Percentiles rank a stretch among this genome's conserved stretches.
Evolutionary conservation across 2,329 filamentous ascomycete genomes (phyloP).

Genomic region (Thelonectria discophora): DNA sequence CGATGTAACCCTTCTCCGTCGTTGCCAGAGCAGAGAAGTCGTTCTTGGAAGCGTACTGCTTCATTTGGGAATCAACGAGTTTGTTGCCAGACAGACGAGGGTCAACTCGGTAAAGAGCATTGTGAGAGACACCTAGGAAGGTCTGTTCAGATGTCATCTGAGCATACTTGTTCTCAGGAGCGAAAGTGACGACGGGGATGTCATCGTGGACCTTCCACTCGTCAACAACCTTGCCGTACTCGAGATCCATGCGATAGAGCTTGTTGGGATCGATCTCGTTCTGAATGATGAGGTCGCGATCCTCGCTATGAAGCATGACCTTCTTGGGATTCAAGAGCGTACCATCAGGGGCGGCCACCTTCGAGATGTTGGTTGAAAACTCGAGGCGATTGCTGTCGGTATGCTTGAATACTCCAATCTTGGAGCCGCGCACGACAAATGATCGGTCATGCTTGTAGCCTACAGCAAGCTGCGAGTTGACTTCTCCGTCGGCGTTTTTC

Average conservation of each 20-base stretch:
- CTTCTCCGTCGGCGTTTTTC: conserved; percentile 76
- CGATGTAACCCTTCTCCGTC: conserved; percentile 95
- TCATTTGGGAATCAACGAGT: conserved; percentile 89
- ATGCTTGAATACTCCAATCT: conserved; percentile 99
- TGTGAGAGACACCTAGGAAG: conserved; percentile 91
- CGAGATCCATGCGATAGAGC: conserved; percentile 95
- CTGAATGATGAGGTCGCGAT: conserved; percentile 89
- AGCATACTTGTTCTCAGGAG: conserved; percentile 96
- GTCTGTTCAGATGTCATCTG: conserved; percentile 97
- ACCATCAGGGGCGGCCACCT: conserved; percentile 88
- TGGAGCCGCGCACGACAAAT: conserved; percentile 95
- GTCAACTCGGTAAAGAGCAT: conserved; percentile 92
- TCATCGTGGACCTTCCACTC: conserved; percentile 99
- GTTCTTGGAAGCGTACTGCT: conserved; percentile 97
- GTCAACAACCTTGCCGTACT: conserved; percentile 97
- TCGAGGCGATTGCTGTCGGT: conserved; percentile 91
- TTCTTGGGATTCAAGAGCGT: conserved; percentile 93
- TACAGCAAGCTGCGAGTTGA: conserved; percentile 93
- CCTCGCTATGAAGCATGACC: conserved; percentile 93
- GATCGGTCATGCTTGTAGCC: conserved; percentile 97
- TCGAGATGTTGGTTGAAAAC: conserved; percentile 97
- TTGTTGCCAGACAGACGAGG: conserved; percentile 91
- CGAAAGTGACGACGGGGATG: conserved; percentile 90
- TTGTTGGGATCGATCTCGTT: conserved; percentile 86
- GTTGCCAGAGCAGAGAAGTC: conserved; percentile 95